Conservation (phyloP, 441 rosid species). For the Populus hybrid region DNA sequence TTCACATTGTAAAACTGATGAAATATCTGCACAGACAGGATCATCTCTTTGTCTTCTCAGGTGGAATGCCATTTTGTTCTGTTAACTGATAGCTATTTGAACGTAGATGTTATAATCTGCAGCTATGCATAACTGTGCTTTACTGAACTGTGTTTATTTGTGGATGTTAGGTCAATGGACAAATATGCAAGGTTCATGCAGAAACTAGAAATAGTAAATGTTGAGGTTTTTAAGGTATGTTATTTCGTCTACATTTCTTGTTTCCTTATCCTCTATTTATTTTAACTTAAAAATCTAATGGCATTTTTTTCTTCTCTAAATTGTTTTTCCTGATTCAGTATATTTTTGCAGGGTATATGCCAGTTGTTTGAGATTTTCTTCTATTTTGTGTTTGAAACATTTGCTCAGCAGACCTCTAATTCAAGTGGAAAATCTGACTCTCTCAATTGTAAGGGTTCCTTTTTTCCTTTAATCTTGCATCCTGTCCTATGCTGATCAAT, state of each 20-base stretch:
- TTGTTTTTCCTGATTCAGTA: conserved; percentile 58
- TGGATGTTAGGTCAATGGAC: conserved; percentile 82
- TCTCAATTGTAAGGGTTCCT: conserved; percentile 22
- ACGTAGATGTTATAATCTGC: conserved; percentile 1
- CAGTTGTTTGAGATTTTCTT: conserved; percentile 87
- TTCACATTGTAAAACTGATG: conserved; percentile 55
- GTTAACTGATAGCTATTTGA: conserved; percentile 5
- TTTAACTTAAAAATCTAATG: conserved; percentile 16
- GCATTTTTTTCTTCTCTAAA: conserved; percentile 34
- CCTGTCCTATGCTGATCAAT: too few relatives aligned
- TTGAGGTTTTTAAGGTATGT: conserved; percentile 88
- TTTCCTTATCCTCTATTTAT: conserved; percentile 10
- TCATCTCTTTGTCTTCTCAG: conserved; percentile 95
- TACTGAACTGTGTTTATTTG: conserved; percentile 23
- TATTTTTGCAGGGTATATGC: conserved; percentile 87
- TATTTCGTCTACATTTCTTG: conserved; percentile 8
- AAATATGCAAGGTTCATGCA: conserved; percentile 98
- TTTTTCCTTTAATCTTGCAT: too few relatives aligned
- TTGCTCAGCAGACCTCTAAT: conserved; percentile 22
- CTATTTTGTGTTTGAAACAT: conserved; percentile 72
- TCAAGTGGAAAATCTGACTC: conserved; percentile 62
- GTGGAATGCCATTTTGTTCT: conserved; percentile 37
- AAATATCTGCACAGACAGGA: conserved; percentile 85
- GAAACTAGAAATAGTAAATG: conserved; percentile 90
- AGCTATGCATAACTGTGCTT: conserved; percentile 4